phyloP scores from a whole-genome alignment of 129 eudicot genomes.

The Logfia minima region DNA sequence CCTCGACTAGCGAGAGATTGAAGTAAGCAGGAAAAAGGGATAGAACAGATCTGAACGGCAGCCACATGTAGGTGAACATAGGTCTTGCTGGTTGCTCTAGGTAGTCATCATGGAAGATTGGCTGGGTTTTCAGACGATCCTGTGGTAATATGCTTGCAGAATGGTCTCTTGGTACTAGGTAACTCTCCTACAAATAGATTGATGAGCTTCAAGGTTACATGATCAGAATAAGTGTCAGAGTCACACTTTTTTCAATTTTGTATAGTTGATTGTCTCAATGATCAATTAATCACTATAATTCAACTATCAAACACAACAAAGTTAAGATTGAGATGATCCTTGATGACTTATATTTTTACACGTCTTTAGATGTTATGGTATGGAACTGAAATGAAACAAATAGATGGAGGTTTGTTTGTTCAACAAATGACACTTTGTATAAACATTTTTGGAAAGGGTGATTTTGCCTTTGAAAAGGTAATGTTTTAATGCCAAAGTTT shows the following conservation, averaged over 20 bases:
- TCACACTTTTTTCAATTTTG: neutral
- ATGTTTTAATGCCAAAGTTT: neutral
- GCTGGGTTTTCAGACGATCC: conserved; percentile 56
- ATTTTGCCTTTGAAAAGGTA: neutral
- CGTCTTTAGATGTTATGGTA: too few relatives aligned
- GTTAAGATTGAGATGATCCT: neutral
- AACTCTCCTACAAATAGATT: conserved; percentile 58
- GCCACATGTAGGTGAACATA: conserved; percentile 58
- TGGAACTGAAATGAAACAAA: too few relatives aligned
- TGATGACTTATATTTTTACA: too few relatives aligned
- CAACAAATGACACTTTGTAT: neutral
- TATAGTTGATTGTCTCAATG: neutral
- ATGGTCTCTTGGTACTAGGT: conserved; percentile 76
- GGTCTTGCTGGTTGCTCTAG: conserved; percentile 56
- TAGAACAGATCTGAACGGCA: conserved; percentile 61
- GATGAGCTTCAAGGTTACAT: neutral
- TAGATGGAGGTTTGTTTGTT: neutral
- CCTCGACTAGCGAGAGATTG: conserved; percentile 71
- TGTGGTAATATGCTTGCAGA: conserved; percentile 50
- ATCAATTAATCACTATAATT: too few relatives aligned
- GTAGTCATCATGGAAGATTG: conserved; percentile 75
- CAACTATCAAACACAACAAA: neutral
- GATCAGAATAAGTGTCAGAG: neutral
- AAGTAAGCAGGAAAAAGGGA: conserved; percentile 60
- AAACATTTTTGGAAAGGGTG: too few relatives aligned